Evolutionary conservation across 805 yeast genomes (phyloP).

Genomic region (Starmera quercuum): DNA sequence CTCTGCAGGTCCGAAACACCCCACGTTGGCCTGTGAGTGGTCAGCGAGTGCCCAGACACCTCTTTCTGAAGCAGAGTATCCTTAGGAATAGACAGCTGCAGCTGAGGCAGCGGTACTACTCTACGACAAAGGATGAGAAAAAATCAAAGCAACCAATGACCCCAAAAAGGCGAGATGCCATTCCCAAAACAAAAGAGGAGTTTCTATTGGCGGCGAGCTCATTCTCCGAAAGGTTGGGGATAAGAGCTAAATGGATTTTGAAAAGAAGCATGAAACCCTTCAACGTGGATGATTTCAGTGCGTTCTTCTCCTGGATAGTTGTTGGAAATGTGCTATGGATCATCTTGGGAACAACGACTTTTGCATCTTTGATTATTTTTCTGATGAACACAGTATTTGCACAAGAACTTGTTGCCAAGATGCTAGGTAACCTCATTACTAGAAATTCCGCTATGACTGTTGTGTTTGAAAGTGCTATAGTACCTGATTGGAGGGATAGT

Average conservation of each 20-base stretch:
- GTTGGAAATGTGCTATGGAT: conserved; percentile 80
- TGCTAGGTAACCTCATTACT: conserved; percentile 77
- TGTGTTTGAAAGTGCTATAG: conserved; percentile 87
- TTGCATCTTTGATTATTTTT: conserved; percentile 70
- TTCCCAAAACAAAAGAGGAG: conserved; percentile 30
- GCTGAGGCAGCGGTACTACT: no score
- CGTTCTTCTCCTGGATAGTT: conserved; percentile 85
- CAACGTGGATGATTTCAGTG: conserved; percentile 87
- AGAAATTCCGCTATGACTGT: conserved; percentile 76
- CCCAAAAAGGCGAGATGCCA: background rate
- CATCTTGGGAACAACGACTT: conserved; percentile 86
- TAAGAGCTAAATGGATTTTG: conserved; percentile 64
- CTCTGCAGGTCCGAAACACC: no score
- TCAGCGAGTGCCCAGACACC: no score
- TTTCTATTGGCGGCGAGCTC: conserved; percentile 37
- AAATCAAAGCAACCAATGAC: background rate
- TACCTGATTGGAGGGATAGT: conserved; percentile 90
- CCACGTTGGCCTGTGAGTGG: no score
- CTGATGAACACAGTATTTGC: conserved; percentile 51
- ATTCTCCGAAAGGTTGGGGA: conserved; percentile 31
- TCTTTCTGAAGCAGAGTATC: no score
- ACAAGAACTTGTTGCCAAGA: conserved; percentile 74
- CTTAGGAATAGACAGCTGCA: no score
- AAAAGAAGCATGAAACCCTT: conserved; percentile 75
- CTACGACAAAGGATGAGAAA: no score